Evolutionary conservation across 768 basidiomycete species (phyloP).

Genomic region (Pleurotus giganteus): DNA sequence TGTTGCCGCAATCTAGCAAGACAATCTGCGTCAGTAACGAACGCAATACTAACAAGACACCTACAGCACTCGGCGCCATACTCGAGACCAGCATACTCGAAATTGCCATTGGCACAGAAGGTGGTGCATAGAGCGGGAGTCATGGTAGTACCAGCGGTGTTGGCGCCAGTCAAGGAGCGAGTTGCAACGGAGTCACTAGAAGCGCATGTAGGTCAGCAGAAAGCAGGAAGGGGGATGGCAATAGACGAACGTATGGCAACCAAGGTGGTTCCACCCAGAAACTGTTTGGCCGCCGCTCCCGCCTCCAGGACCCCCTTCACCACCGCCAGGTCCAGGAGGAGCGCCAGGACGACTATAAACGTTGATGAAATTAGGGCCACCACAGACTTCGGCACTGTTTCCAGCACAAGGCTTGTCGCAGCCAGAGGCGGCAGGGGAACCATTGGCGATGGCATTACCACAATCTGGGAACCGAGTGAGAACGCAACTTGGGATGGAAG

Average conservation of each 20-base stretch:
- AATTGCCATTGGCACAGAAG: conserved; percentile 20
- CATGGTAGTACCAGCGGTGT: conserved; percentile 2
- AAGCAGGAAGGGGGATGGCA: background rate
- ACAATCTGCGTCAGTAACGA: background rate
- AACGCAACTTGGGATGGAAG: background rate
- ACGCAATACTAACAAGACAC: background rate
- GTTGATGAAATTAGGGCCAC: conserved; percentile 6
- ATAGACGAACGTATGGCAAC: background rate
- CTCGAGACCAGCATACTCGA: conserved; percentile 50
- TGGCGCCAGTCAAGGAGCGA: conserved; percentile 3
- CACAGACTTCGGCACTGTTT: conserved; percentile 1
- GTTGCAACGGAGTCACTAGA: background rate
- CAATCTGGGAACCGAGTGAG: background rate
- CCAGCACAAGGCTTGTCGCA: conserved; percentile 9
- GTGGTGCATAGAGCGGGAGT: conserved; percentile 21
- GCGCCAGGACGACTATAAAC: conserved; percentile 2
- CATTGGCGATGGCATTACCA: conserved; percentile 6
- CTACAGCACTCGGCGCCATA: conserved; percentile 32
- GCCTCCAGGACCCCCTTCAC: background rate
- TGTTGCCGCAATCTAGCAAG: conserved; percentile 41
- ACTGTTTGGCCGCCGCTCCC: background rate
- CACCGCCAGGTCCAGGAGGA: background rate
- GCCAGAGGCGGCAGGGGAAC: background rate
- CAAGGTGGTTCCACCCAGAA: background rate
- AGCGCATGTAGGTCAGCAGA: background rate